Conservation (phyloP, 2,329 filamentous ascomycete genomes). For the Penicillium frequentans region DNA sequence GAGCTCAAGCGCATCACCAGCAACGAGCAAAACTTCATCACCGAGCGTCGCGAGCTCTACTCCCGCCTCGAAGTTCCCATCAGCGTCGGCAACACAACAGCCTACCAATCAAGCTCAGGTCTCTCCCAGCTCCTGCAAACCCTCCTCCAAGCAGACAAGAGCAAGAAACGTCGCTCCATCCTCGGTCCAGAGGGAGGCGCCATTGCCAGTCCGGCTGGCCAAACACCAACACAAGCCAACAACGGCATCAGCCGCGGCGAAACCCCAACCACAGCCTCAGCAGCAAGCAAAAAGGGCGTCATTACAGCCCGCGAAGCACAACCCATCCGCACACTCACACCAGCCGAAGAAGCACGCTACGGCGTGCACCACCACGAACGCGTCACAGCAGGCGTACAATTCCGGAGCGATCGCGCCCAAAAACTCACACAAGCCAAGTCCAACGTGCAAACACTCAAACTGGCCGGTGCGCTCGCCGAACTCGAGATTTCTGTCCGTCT, state of each 20-base stretch:
- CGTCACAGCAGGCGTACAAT: slow-evolving; percentile 80
- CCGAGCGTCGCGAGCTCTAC: slow-evolving; percentile 85
- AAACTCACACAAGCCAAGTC: slow-evolving; percentile 53
- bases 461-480: slow-evolving; percentile 48
- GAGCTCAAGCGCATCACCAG: slow-evolving; percentile 91
- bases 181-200: slow-evolving; percentile 59
- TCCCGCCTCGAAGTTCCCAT: slow-evolving; percentile 79
- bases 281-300: slow-evolving; percentile 38
- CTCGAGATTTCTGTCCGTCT: slow-evolving; percentile 48
- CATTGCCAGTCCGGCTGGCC: slow-evolving; percentile 54
- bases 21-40: slow-evolving; percentile 80
- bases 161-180: slow-evolving; percentile 79
- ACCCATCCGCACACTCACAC: slow-evolving; percentile 69
- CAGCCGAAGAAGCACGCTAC: slow-evolving; percentile 75
- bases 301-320: slow-evolving; percentile 30
- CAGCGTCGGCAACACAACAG: slow-evolving; percentile 66
- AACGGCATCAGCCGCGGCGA: slow-evolving; percentile 36
- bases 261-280: slow-evolving; percentile 31
- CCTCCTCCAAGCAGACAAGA: slow-evolving; percentile 79
- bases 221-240: slow-evolving; percentile 46
- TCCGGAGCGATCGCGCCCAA: slow-evolving; percentile 66
- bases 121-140: slow-evolving; percentile 78
- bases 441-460: slow-evolving; percentile 51
- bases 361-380: slow-evolving; percentile 85
- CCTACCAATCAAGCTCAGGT: slow-evolving; percentile 79